Evolutionary conservation across 352 stramenopile species (phyloP).

Genomic region (Globisporangium parvum): DNA sequence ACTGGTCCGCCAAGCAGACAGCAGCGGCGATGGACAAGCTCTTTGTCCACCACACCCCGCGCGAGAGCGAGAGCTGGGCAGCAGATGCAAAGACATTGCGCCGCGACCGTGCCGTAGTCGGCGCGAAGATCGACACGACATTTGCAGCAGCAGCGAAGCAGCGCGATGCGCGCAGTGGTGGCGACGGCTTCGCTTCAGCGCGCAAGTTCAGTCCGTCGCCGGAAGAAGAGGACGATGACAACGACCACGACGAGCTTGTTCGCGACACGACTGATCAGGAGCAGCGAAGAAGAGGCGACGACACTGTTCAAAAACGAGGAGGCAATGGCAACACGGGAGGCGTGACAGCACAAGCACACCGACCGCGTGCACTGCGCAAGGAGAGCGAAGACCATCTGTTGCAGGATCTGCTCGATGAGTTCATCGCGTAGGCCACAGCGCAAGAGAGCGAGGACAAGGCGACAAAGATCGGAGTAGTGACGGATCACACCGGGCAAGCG

Average conservation of each 20-base stretch:
- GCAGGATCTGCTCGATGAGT: constrained; percentile 72
- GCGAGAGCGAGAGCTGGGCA: constrained; percentile 13
- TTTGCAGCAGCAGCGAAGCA: background rate
- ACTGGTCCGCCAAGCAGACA: constrained; percentile 6
- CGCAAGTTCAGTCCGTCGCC: constrained; percentile 28
- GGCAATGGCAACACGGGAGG: background rate
- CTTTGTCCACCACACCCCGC: constrained; percentile 5
- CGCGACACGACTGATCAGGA: background rate
- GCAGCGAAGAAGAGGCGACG: constrained; percentile 1
- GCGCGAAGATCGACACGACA: background rate
- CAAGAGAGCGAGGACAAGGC: background rate
- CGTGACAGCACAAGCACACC: background rate
- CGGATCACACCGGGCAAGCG: too few relatives aligned
- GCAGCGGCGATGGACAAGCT: constrained; percentile 5
- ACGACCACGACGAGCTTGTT: constrained; percentile 15
- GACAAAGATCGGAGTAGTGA: background rate
- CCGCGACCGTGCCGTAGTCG: background rate
- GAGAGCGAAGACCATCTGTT: constrained; percentile 39
- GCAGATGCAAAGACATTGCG: constrained; percentile 15
- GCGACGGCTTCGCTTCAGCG: constrained; percentile 19
- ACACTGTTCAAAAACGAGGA: background rate
- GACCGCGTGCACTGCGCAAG: constrained; percentile 3
- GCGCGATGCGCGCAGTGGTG: background rate
- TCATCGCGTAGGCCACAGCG: constrained; percentile 23
- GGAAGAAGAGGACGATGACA: constrained; percentile 25